These are phyloP conservation scores for Blastocystis sp. DNA, from an alignment of 352 stramenopile species.

Conservation along the genomic window DNA sequence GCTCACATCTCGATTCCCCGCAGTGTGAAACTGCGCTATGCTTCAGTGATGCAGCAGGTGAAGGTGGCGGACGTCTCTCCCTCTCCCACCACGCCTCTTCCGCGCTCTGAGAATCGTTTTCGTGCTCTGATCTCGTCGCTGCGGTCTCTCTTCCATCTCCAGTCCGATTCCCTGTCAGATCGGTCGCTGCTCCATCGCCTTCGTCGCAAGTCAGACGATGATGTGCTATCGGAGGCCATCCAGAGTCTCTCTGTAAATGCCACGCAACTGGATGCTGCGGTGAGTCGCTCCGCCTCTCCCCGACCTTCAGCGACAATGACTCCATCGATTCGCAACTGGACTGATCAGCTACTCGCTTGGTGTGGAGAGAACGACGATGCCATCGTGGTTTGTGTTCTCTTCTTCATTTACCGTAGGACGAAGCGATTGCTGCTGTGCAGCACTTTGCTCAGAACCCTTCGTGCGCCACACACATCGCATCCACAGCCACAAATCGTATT, in stretches of 20 bases:
- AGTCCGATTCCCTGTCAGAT: not conserved
- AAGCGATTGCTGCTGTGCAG: not conserved
- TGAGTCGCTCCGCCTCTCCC: too few relatives aligned
- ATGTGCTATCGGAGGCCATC: not conserved
- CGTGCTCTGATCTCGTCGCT: not conserved
- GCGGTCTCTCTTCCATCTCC: not conserved
- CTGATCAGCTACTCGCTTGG: slow-evolving; percentile 4
- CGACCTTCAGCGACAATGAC: not conserved
- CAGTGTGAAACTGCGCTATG: slow-evolving; percentile 22
- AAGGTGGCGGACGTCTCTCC: not conserved
- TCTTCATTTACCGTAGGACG: not conserved
- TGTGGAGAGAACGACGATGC: not conserved
- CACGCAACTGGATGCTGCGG: too few relatives aligned
- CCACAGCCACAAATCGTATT: not conserved
- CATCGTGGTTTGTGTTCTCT: not conserved
- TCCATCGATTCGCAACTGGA: not conserved
- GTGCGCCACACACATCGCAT: not conserved
- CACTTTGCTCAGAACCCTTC: not conserved
- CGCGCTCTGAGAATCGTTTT: too few relatives aligned
- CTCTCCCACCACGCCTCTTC: too few relatives aligned
- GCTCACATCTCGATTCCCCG: not conserved
- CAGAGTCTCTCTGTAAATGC: not conserved
- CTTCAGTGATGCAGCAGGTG: not conserved
- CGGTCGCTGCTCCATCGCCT: not conserved
- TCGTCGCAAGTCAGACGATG: not conserved